phyloP scores from a whole-genome alignment of 306 rosid species.

The Sicyos edulis region DNA sequence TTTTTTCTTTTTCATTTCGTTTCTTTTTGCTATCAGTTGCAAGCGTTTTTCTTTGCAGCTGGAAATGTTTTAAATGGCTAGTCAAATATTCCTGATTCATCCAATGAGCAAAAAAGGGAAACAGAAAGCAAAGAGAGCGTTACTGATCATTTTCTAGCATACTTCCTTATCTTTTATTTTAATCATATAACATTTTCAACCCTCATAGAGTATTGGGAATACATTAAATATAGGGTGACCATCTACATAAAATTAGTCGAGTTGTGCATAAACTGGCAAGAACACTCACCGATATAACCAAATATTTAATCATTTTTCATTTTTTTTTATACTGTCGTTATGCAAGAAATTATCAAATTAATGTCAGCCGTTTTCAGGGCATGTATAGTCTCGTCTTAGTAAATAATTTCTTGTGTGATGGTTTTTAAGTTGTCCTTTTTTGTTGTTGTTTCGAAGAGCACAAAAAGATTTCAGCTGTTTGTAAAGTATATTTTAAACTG shows the following conservation, averaged over 20 bases:
- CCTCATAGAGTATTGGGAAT: too few species aligned
- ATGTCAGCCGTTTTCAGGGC: constrained; percentile 12
- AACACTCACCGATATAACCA: too few species aligned
- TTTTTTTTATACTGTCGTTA: constrained; percentile 1
- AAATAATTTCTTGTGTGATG: not conserved
- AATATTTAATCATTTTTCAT: not conserved
- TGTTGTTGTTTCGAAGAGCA: not conserved
- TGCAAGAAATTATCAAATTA: constrained; percentile 14
- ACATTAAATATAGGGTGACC: too few species aligned
- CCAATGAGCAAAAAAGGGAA: constrained; percentile 12
- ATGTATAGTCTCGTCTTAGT: not conserved
- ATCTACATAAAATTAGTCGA: too few species aligned
- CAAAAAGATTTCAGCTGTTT: not conserved
- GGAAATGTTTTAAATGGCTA: constrained; percentile 9
- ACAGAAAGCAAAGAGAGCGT: constrained; percentile 14
- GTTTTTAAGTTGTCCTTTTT: not conserved
- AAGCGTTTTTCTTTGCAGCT: constrained; percentile 15
- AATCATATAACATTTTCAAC: not conserved
- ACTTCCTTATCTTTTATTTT: not conserved
- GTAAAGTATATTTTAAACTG: not conserved
- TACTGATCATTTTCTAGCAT: constrained; percentile 17
- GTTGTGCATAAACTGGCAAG: too few species aligned
- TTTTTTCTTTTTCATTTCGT: too few species aligned
- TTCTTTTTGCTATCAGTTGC: constrained; percentile 3
- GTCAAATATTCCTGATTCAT: constrained; percentile 17